Evolutionary conservation across 2,329 filamentous ascomycete species (phyloP).

Genomic region (Xylariaceae sp.): DNA sequence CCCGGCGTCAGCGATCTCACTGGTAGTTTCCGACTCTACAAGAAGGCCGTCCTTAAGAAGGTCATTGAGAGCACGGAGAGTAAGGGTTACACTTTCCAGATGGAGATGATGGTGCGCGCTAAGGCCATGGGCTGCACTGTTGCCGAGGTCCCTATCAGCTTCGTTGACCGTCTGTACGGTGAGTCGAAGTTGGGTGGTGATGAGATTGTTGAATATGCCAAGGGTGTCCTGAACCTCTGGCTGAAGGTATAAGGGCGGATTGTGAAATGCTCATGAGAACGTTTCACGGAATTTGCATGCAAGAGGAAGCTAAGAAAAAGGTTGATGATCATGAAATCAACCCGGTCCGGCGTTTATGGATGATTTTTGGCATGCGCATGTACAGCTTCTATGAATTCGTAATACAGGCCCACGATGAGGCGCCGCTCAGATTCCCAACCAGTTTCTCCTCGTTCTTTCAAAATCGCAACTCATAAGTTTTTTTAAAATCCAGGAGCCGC

Average conservation of each 20-base stretch:
- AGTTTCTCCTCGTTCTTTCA: background rate
- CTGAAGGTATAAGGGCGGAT: conserved; percentile 57
- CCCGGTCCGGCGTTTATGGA: conserved; percentile 24
- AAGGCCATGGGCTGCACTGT: conserved; percentile 95
- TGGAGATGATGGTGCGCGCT: conserved; percentile 98
- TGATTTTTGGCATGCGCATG: conserved; percentile 20
- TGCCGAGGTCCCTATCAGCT: conserved; percentile 91
- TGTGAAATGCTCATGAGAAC: background rate
- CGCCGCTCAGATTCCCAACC: conserved; percentile 5
- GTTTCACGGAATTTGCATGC: conserved; percentile 13
- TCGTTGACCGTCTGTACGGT: conserved; percentile 92
- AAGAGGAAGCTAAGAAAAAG: conserved; percentile 8
- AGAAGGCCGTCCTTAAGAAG: conserved; percentile 81
- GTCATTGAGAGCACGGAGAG: conserved; percentile 87
- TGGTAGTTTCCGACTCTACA: conserved; percentile 91
- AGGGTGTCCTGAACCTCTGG: conserved; percentile 75
- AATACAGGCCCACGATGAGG: conserved; percentile 15
- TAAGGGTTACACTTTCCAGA: conserved; percentile 98
- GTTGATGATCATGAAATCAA: conserved; percentile 9
- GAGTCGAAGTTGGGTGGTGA: conserved; percentile 91
- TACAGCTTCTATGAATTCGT: conserved; percentile 21
- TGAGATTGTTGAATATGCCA: conserved; percentile 95
- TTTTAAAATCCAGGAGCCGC: background rate
- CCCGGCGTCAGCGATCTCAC: conserved; percentile 95
- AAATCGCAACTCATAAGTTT: background rate